Percentiles rank a stretch among this genome's conserved stretches.
Evolutionary conservation across 257 asterid species (phyloP).

Genomic region (Jacaranda mimosifolia): DNA sequence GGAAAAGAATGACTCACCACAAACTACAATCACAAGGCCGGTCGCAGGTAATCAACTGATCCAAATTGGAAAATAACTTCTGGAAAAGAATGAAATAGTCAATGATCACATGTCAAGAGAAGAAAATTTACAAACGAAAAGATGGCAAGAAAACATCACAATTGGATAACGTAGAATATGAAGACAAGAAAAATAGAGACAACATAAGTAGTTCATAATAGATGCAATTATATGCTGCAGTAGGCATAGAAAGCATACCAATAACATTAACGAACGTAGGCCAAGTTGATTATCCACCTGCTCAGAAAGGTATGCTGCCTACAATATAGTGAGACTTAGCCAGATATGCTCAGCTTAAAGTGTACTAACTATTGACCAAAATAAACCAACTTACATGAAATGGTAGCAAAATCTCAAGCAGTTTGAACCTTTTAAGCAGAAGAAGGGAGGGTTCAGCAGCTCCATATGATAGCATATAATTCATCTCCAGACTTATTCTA

Average conservation of each 20-base stretch:
- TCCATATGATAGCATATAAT: slow-evolving; percentile 94
- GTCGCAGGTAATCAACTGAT: slow-evolving; percentile 75
- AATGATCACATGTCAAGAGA: slow-evolving; percentile 33
- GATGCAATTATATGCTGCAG: slow-evolving; percentile 27
- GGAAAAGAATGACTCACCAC: slow-evolving; percentile 69
- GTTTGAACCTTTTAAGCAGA: slow-evolving; percentile 71
- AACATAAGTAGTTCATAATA: neutral
- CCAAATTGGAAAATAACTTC: slow-evolving; percentile 83
- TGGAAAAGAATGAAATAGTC: slow-evolving; percentile 49
- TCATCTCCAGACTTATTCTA: slow-evolving; percentile 76
- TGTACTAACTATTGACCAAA: slow-evolving; percentile 25
- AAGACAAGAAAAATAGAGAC: slow-evolving; percentile 21
- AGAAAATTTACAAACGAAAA: slow-evolving; percentile 12
- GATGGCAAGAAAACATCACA: slow-evolving; percentile 13
- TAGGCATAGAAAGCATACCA: slow-evolving; percentile 62
- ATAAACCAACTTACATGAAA: slow-evolving; percentile 66
- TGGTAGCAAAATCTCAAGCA: slow-evolving; percentile 81
- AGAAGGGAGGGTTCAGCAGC: slow-evolving; percentile 89
- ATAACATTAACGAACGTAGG: slow-evolving; percentile 64
- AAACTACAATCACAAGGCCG: slow-evolving; percentile 70
- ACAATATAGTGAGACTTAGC: slow-evolving; percentile 38
- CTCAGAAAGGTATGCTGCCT: slow-evolving; percentile 82
- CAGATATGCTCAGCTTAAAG: slow-evolving; percentile 32
- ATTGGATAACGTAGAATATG: slow-evolving; percentile 25
- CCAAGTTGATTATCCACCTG: slow-evolving; percentile 49